These are phyloP conservation scores for Amniculicola lignicola DNA, from an alignment of 495 filamentous ascomycete species.

Conservation along the genomic window DNA sequence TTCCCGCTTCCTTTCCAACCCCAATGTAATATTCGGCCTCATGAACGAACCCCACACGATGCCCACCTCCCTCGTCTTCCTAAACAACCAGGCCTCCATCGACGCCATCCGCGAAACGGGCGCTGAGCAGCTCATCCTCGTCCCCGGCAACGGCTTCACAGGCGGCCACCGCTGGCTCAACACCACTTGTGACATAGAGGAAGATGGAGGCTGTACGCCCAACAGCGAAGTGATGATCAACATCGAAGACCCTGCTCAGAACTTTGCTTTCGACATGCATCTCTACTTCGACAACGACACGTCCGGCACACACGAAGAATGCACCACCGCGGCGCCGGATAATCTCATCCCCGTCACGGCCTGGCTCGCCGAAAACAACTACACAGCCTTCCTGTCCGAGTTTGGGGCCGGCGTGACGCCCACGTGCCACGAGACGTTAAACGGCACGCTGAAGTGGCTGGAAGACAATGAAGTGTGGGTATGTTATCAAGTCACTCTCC, in stretches of 20 bases:
- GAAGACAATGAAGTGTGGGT: slow-evolving; percentile 22
- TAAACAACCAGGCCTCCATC: slow-evolving; percentile 34
- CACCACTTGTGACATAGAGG: slow-evolving; percentile 19
- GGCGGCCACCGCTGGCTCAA: slow-evolving; percentile 33
- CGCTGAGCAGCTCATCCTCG: slow-evolving; percentile 35
- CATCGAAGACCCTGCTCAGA: slow-evolving; percentile 31
- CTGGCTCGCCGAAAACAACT: slow-evolving; percentile 32
- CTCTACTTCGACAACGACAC: slow-evolving; percentile 37
- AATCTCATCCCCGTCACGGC: slow-evolving; percentile 30
- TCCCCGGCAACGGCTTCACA: slow-evolving; percentile 37
- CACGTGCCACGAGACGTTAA: slow-evolving; percentile 22
- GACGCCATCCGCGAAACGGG: slow-evolving; percentile 32
- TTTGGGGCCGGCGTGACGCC: slow-evolving; percentile 32
- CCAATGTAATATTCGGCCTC: slow-evolving; percentile 36
- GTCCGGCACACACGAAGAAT: slow-evolving; percentile 30
- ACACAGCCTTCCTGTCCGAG: slow-evolving; percentile 35
- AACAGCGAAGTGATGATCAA: slow-evolving; percentile 26
- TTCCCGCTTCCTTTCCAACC: slow-evolving; percentile 27
- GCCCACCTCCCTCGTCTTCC: slow-evolving; percentile 31
- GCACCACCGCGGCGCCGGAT: slow-evolving; percentile 21
- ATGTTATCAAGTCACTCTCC: too few species aligned
- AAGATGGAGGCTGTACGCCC: slow-evolving; percentile 19
- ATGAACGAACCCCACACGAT: slow-evolving; percentile 39
- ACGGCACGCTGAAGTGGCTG: slow-evolving; percentile 20
- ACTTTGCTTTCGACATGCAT: slow-evolving; percentile 38